Conservation (phyloP, 2,329 filamentous ascomycete species). For the Diaporthe capsici region DNA sequence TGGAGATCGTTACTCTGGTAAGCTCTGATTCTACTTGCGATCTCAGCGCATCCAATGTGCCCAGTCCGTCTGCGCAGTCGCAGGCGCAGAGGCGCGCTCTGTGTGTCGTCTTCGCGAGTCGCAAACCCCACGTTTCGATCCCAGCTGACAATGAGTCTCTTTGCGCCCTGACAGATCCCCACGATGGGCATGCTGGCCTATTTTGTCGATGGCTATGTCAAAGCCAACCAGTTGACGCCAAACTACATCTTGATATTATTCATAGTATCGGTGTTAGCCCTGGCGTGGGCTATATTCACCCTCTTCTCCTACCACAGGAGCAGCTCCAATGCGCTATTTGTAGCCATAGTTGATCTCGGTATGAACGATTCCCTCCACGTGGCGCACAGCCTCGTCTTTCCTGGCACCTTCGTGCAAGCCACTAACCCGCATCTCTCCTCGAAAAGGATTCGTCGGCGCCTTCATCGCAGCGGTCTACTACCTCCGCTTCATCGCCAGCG, state of each 20-base stretch:
- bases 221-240: constrained; percentile 70
- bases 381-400: too few relatives aligned
- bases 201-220: constrained; percentile 74
- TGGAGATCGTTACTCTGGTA: constrained; percentile 75
- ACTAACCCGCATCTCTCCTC: not conserved
- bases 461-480: constrained; percentile 74
- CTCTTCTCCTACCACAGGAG: constrained; percentile 77
- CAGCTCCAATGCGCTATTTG: constrained; percentile 71
- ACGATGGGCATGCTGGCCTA: constrained; percentile 76
- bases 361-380: not conserved
- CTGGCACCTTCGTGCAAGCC: not conserved
- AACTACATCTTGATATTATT: constrained; percentile 76
- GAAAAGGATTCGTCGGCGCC: constrained; percentile 68
- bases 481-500: constrained; percentile 70
- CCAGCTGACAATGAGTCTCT: constrained; percentile 19
- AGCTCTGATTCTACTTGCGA: not conserved
- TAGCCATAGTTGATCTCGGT: constrained; percentile 70
- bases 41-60: not conserved
- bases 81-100: not conserved
- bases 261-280: constrained; percentile 75
- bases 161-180: constrained; percentile 64
- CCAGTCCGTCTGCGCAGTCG: not conserved
- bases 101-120: not conserved
- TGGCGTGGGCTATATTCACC: constrained; percentile 75
- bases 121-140: not conserved